Percentiles rank a stretch among this genome's conserved stretches.
Evolutionary conservation across 257 asterid genomes (phyloP).

Genomic region (Solanum chiquidenum): DNA sequence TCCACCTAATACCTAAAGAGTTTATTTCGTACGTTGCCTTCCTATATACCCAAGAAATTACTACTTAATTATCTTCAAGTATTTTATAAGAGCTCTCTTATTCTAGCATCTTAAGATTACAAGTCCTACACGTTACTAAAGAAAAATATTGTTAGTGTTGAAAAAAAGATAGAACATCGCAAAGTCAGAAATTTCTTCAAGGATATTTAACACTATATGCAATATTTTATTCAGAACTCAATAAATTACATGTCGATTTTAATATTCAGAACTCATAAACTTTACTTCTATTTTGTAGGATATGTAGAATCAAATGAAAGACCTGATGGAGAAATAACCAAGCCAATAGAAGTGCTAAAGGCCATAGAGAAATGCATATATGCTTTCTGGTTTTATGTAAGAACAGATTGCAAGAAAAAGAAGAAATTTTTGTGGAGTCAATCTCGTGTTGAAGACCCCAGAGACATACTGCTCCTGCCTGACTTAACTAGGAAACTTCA

Average conservation of each 20-base stretch:
- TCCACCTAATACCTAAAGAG: background rate
- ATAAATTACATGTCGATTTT: background rate
- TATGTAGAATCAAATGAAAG: conserved; percentile 4
- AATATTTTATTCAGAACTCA: background rate
- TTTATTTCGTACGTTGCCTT: background rate
- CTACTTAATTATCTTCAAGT: background rate
- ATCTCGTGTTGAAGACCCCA: conserved; percentile 50
- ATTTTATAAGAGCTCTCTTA: background rate
- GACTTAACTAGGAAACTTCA: conserved; percentile 15
- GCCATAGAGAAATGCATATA: conserved; percentile 38
- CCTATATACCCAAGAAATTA: background rate
- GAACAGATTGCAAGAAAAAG: conserved; percentile 14
- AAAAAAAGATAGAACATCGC: background rate
- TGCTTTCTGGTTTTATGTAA: conserved; percentile 34
- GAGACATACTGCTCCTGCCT: conserved; percentile 33
- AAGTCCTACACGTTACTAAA: background rate
- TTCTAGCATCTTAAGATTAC: background rate
- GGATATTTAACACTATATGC: background rate
- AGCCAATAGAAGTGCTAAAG: conserved; percentile 23
- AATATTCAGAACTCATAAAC: too few relatives aligned
- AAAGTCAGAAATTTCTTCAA: background rate
- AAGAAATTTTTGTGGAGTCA: background rate
- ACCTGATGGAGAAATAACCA: conserved; percentile 13
- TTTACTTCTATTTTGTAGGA: background rate
- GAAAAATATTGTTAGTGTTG: background rate